Evolutionary conservation across 2,329 filamentous ascomycete genomes (phyloP).

Genomic region (Thelonectria discophora): DNA sequence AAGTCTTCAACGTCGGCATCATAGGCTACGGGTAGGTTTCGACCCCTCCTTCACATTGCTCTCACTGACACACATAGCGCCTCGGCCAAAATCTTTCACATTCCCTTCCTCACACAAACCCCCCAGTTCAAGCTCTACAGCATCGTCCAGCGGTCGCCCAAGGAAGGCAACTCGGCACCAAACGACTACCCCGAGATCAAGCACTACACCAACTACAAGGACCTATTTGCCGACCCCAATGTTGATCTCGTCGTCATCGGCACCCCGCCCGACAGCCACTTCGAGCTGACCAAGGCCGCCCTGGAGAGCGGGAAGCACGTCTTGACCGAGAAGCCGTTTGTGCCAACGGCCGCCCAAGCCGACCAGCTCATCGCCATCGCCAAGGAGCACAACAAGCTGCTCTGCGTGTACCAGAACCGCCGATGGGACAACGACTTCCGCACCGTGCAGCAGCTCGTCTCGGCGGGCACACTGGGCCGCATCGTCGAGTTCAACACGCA

Average conservation of each 20-base stretch:
- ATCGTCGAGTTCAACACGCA: constrained; percentile 81
- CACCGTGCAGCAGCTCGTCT: constrained; percentile 71
- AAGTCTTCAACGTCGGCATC: constrained; percentile 60
- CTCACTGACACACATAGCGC: constrained; percentile 50
- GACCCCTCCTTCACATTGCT: constrained; percentile 3
- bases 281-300: constrained; percentile 68
- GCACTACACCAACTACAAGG: constrained; percentile 69
- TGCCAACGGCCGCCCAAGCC: constrained; percentile 74
- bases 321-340: constrained; percentile 85
- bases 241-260: constrained; percentile 77
- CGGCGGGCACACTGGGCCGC: constrained; percentile 69
- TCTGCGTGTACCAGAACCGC: constrained; percentile 80
- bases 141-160: constrained; percentile 78
- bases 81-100: constrained; percentile 83
- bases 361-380: constrained; percentile 67
- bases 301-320: constrained; percentile 79
- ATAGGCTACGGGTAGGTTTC: constrained; percentile 60
- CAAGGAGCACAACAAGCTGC: constrained; percentile 57
- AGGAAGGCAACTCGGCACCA: constrained; percentile 70
- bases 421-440: constrained; percentile 82
- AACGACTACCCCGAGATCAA: constrained; percentile 72
- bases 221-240: constrained; percentile 70
- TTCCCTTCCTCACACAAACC: constrained; percentile 76
- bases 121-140: constrained; percentile 74
- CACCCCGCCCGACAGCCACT: constrained; percentile 78